Percentiles rank a stretch among this genome's conserved stretches.
Evolutionary conservation across 371 early-diverging fungal genomes (phyloP).

Genomic region (Dichotomocladium elegans): DNA sequence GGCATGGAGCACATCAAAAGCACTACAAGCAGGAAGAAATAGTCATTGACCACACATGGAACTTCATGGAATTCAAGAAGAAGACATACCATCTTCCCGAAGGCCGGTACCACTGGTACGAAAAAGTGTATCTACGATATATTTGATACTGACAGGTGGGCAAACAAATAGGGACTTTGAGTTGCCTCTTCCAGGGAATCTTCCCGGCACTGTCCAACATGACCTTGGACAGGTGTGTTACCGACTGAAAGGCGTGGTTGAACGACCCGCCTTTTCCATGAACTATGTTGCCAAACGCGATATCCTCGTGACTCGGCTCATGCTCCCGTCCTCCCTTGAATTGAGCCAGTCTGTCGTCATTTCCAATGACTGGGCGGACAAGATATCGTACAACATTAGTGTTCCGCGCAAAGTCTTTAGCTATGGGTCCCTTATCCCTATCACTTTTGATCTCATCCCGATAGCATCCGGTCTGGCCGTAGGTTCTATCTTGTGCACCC

Average conservation of each 20-base stretch:
- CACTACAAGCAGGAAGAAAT: constrained; percentile 38
- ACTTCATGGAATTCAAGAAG: constrained; percentile 27
- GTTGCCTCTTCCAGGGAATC: constrained; percentile 45
- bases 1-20: constrained; percentile 41
- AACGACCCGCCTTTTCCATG: constrained; percentile 40
- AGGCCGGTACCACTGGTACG: constrained; percentile 45
- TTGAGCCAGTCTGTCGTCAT: constrained; percentile 33
- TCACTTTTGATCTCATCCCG: constrained; percentile 36
- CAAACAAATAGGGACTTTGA: constrained; percentile 40
- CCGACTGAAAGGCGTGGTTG: constrained; percentile 36
- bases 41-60: constrained; percentile 45
- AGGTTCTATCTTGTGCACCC: constrained; percentile 23
- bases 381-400: constrained; percentile 42
- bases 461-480: constrained; percentile 30
- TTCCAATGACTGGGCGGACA: constrained; percentile 41
- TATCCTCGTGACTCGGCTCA: constrained; percentile 26
- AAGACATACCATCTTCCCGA: constrained; percentile 35
- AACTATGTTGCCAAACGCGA: constrained; percentile 29
- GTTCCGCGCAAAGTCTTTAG: constrained; percentile 38
- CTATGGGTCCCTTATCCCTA: constrained; percentile 30
- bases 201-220: constrained; percentile 40
- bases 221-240: constrained; percentile 37
- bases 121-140: neutral
- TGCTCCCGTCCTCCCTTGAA: constrained; percentile 34
- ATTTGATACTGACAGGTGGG: neutral